Evolutionary conservation across 306 rosid species (phyloP), one percentile per base, ranked within the genome.

Genomic region (Dalbergia cochinchinensis): DNA sequence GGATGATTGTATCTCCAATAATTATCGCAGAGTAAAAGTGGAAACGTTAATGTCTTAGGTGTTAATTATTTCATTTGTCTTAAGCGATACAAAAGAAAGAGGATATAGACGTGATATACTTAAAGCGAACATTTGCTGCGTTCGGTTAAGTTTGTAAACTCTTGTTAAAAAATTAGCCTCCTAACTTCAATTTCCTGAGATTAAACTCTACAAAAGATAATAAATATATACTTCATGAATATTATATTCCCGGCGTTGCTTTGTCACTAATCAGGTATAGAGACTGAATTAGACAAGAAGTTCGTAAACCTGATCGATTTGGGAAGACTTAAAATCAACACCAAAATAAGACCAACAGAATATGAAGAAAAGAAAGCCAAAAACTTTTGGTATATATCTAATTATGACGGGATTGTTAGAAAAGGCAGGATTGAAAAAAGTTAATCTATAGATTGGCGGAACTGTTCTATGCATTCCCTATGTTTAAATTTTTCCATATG

Each of bases 1-100:
- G 22, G 41, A 37, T 37, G 31, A 55, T 58, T 42, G 50, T 45
- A 75, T 53, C 75, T 67, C 11, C 59, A 81, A 81, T 81, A 14
- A 73, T 66, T 58, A 37, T 68, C 67, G 31, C 31, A 45, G 63
- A 33, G n/a, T 57, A 58, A 55, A 57, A 55, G 51, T 55, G 62
- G 35, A 44, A 65, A 66, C 45, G 22, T 39, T 65, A 11, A 55
- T 44, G 53, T 34, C 57, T 57, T 74, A 34, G 31, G 2, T 76
- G 19, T 18, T 37, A 34, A 37, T 65, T 16, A 50, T 12, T 51
- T 37, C 73, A 7, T 76, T 65, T 4, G 73, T 65, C 80, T 76
- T 76, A 64, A 76, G 41, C 50, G 15, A 70, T 14, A 14, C 75
- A 70, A 70, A 50, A 14, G 60, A 26, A 18, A 14, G 11, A 50